Base-by-base conservation (phyloP, 2,329 filamentous ascomycete genomes). In the Mollisiaceae sp. region DNA sequence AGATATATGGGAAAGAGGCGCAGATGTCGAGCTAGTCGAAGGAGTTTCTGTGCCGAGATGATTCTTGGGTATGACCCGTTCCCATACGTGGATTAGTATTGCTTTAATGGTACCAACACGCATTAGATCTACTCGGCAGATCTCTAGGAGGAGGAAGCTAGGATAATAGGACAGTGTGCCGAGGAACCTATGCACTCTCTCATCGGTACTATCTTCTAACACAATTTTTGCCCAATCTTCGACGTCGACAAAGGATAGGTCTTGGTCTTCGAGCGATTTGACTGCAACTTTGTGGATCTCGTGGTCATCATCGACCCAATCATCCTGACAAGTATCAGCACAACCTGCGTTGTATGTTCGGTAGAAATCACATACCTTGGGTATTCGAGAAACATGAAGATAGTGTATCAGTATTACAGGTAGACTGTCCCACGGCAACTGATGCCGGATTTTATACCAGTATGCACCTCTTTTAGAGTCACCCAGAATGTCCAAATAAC, bases 201-300 rank as follows among this genome's bases (percentile, higher is more conserved):
- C 65, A 27, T 74, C 69, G n/a, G 67, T 27, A 52, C 52, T 36
- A 11, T 66, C 43, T 36, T 63, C 70, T 8, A 67, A 63, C 1
- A 76, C 18, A 58, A 77, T 68, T 65, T 71, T 73, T 35, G 67
- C 68, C 75, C 75, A 77, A 38, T 63, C n/a, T 1, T 63, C 43
- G 24, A 77, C 60, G 68, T 77, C 73, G 27, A 65, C 20, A 22
- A 62, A 52, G 24, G 59, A 60, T 18, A 71, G 67, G 12, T 68
- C 68, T 20, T 64, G 64, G n/a, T 24, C 43, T 41, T 61, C 20
- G 22, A 74, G 65, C 35, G 52, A 62, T 39, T 8, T 24, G 5
- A 32, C 9, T 1, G 59, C 57, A 38, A 24, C 22, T 20, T 38
- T 15, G 35, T 58, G 27, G 18, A 59, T 36, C 4, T 22, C 15